These are phyloP conservation scores for Macroventuria anomochaeta DNA, from an alignment of 2,329 filamentous ascomycete genomes.

Conservation along the genomic window DNA sequence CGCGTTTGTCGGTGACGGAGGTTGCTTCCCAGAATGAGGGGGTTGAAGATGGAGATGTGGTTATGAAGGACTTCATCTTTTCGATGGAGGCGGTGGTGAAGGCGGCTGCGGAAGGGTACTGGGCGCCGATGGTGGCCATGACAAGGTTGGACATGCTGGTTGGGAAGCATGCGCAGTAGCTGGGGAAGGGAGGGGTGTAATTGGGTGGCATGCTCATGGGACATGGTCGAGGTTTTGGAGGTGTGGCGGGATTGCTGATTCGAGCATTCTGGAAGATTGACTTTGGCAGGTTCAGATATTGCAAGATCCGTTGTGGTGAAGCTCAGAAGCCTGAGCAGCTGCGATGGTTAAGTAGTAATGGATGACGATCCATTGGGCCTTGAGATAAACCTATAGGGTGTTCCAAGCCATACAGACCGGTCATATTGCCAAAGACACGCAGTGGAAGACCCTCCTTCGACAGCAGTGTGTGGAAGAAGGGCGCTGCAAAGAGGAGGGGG, in stretches of 20 bases:
- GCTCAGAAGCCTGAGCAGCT: background rate
- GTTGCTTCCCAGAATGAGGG: constrained; percentile 44
- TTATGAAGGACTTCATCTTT: constrained; percentile 24
- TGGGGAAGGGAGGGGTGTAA: constrained; percentile 41
- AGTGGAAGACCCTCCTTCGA: background rate
- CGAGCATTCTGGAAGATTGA: constrained; percentile 23
- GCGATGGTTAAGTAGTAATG: background rate
- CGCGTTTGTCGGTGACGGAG: constrained; percentile 37
- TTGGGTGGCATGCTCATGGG: constrained; percentile 29
- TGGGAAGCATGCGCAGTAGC: constrained; percentile 45
- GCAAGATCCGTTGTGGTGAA: background rate
- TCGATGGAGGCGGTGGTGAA: constrained; percentile 16
- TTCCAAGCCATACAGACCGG: background rate
- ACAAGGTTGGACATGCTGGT: constrained; percentile 39
- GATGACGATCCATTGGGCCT: background rate
- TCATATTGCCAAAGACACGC: background rate
- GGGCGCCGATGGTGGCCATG: constrained; percentile 47
- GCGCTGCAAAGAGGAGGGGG: background rate
- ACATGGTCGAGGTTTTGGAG: constrained; percentile 26
- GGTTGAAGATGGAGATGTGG: constrained; percentile 2
- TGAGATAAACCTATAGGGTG: background rate
- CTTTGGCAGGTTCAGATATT: background rate
- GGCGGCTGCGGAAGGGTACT: constrained; percentile 20
- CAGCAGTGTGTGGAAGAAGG: background rate
- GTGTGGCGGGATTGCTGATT: constrained; percentile 34